Conservation (phyloP, 768 basidiomycete genomes). For the Boletus subcaerulescens region DNA sequence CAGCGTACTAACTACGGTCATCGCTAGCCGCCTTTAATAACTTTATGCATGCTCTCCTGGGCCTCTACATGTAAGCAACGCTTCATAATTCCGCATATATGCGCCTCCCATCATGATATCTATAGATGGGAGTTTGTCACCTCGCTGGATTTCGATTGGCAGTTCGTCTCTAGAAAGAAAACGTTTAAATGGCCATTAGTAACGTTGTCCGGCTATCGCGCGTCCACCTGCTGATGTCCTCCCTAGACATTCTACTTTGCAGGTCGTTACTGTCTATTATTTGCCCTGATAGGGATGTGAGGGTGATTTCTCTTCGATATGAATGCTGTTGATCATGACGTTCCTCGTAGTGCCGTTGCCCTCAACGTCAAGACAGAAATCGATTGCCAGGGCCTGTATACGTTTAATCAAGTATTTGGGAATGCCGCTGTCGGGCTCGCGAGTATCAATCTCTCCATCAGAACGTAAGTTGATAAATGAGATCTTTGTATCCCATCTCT, state of each 20-base stretch:
- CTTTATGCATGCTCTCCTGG: constrained; percentile 58
- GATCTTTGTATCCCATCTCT: not conserved
- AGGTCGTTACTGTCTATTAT: constrained; percentile 61
- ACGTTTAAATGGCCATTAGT: constrained; percentile 70
- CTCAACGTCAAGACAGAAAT: constrained; percentile 58
- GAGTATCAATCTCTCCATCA: constrained; percentile 65
- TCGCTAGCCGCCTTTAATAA: constrained; percentile 38
- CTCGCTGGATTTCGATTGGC: constrained; percentile 63
- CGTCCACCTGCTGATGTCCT: not conserved
- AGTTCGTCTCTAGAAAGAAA: constrained; percentile 53
- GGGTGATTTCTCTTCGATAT: constrained; percentile 21
- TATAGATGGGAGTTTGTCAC: constrained; percentile 66
- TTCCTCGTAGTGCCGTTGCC: constrained; percentile 45
- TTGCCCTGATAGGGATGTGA: constrained; percentile 69
- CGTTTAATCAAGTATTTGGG: constrained; percentile 63
- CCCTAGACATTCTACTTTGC: constrained; percentile 64
- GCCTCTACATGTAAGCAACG: constrained; percentile 54
- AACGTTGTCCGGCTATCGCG: not conserved
- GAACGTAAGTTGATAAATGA: constrained; percentile 48
- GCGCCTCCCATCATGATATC: not conserved
- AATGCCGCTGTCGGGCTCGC: constrained; percentile 68
- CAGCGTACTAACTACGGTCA: constrained; percentile 6
- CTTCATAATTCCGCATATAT: constrained; percentile 4
- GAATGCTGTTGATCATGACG: not conserved
- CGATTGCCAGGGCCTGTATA: constrained; percentile 66